phyloP scores from a whole-genome alignment of 2,329 filamentous ascomycete species.

The Claviceps sp. region DNA sequence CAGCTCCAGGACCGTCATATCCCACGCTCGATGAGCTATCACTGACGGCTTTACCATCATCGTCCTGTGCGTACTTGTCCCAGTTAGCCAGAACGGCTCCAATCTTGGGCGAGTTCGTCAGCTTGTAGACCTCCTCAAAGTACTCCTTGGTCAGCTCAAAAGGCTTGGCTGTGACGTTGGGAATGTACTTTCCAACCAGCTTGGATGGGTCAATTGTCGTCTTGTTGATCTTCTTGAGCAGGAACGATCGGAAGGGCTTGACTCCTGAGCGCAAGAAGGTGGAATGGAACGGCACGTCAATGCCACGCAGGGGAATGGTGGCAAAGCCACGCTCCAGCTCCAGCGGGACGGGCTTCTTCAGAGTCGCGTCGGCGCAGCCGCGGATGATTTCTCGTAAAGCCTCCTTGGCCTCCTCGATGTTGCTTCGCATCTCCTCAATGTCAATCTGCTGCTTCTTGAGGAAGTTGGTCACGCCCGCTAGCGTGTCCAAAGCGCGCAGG shows the following conservation, averaged over 20 bases:
- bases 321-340: conserved; percentile 91
- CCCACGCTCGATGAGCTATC: conserved; percentile 26
- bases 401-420: conserved; percentile 80
- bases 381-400: conserved; percentile 85
- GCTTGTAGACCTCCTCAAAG: conserved; percentile 93
- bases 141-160: conserved; percentile 97
- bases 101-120: conserved; percentile 76
- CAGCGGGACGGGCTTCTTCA: conserved; percentile 76
- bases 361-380: conserved; percentile 73
- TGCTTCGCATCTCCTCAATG: conserved; percentile 83
- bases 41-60: conserved; percentile 24
- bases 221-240: conserved; percentile 99
- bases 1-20: conserved; percentile 28
- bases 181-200: conserved; percentile 96
- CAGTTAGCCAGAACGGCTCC: conserved; percentile 75
- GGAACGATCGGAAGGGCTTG: conserved; percentile 95
- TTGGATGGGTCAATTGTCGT: conserved; percentile 96
- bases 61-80: conserved; percentile 54
- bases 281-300: conserved; percentile 98
- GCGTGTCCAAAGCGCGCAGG: conserved; percentile 55
- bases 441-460: conserved; percentile 96
- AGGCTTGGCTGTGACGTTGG: conserved; percentile 91
- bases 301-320: conserved; percentile 90
- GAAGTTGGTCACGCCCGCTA: conserved; percentile 79
- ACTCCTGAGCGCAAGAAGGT: conserved; percentile 96